Evolutionary conservation across 2,329 filamentous ascomycete genomes (phyloP).

Genomic region (Penicillium thymicola): DNA sequence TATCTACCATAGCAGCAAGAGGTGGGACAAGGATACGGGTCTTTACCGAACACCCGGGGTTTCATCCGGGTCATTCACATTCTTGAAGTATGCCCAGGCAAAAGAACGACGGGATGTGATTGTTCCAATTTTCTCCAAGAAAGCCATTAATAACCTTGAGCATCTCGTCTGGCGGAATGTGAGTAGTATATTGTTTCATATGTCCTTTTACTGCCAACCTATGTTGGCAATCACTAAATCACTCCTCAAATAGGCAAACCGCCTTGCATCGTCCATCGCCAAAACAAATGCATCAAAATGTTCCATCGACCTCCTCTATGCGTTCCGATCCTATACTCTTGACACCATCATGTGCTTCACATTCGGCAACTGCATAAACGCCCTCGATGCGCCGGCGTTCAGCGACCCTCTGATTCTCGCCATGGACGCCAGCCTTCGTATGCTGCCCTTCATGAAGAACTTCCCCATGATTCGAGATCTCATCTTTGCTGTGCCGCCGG

Average conservation of each 20-base stretch:
- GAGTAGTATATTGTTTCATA: background rate
- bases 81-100: conserved; percentile 10
- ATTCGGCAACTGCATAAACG: conserved; percentile 8
- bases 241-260: background rate
- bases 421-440: background rate
- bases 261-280: background rate
- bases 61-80: conserved; percentile 7
- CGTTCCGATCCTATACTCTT: conserved; percentile 7
- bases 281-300: background rate
- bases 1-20: conserved; percentile 12
- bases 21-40: conserved; percentile 11
- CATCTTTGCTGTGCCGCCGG: background rate
- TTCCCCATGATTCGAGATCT: background rate
- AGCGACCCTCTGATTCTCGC: conserved; percentile 4
- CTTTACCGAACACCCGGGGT: conserved; percentile 11
- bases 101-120: conserved; percentile 11
- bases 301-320: background rate
- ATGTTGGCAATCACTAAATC: background rate
- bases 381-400: conserved; percentile 6
- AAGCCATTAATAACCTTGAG: conserved; percentile 8
- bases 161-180: conserved; percentile 12
- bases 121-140: conserved; percentile 11
- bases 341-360: conserved; percentile 13
- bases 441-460: background rate
- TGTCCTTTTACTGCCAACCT: background rate